A percentile compares a stretch with the other conserved stretches of the same genome.
These are phyloP conservation scores for Penicillium brasilianum DNA, from an alignment of 2,329 filamentous ascomycete genomes.

Conservation along the genomic window DNA sequence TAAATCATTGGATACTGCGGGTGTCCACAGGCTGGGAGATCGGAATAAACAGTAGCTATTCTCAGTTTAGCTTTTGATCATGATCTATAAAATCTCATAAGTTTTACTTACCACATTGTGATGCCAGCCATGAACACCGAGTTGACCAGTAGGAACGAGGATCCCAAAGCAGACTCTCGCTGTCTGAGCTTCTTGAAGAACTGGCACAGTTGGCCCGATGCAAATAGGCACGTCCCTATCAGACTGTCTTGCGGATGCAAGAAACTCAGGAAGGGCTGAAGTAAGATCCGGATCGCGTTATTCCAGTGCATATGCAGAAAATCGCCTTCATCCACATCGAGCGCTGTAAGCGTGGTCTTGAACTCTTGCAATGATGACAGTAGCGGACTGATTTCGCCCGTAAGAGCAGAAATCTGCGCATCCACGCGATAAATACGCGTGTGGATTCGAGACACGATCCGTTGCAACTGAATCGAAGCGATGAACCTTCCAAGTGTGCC, in stretches of 20 bases:
- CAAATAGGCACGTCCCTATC: constrained; percentile 19
- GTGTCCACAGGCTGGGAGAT: constrained; percentile 26
- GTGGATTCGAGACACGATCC: constrained; percentile 27
- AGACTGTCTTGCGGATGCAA: constrained; percentile 18
- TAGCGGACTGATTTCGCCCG: constrained; percentile 20
- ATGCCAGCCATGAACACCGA: constrained; percentile 20
- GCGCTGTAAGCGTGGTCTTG: constrained; percentile 12
- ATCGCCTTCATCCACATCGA: constrained; percentile 22
- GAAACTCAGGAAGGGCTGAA: constrained; percentile 27
- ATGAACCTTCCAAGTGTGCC: constrained; percentile 16
- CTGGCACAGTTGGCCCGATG: constrained; percentile 30
- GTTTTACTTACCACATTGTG: constrained; percentile 19
- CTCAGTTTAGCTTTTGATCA: background rate
- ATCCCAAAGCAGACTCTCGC: constrained; percentile 13
- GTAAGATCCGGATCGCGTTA: constrained; percentile 22
- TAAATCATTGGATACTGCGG: constrained; percentile 27
- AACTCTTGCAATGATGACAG: constrained; percentile 22
- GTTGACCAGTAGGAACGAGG: constrained; percentile 15
- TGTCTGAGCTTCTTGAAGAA: constrained; percentile 25
- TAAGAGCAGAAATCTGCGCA: background rate
- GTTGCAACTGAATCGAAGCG: constrained; percentile 21
- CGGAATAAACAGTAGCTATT: constrained; percentile 30
- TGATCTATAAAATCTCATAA: background rate
- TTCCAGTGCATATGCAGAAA: constrained; percentile 35
- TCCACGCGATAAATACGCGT: constrained; percentile 27